Conservation (phyloP, 225 moss, liverwort and hornwort genomes). For the Thuidium tamariscinum region DNA sequence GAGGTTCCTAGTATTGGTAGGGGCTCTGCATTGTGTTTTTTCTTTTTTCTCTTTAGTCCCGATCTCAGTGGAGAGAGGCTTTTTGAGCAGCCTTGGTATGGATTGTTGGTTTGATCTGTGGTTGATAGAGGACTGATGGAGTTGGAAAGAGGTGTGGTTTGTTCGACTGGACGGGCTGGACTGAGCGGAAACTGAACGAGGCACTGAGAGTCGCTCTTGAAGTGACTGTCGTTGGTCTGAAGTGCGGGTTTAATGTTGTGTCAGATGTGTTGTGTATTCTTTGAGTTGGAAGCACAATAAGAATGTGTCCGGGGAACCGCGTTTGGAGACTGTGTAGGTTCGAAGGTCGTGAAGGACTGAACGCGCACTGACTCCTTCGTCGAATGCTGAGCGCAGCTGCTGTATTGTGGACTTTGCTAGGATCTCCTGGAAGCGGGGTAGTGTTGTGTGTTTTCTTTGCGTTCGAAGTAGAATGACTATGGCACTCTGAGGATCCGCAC, state of each 20-base stretch:
- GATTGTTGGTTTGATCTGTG: conserved; percentile 2
- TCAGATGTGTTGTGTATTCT: not conserved
- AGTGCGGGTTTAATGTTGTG: not conserved
- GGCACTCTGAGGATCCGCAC: not conserved
- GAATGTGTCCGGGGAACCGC: not conserved
- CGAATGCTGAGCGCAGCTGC: not conserved
- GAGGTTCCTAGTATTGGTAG: not conserved
- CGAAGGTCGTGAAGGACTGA: not conserved
- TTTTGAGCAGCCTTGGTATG: not conserved
- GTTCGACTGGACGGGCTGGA: not conserved
- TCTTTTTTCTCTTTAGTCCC: not conserved
- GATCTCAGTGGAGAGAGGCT: conserved; percentile 8
- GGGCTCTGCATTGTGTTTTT: not conserved
- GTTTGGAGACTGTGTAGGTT: not conserved
- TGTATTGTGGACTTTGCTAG: not conserved
- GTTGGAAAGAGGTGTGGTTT: not conserved
- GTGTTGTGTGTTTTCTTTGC: not conserved
- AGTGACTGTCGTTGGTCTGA: not conserved
- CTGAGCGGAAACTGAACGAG: not conserved
- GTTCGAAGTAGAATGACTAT: not conserved
- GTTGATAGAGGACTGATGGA: not conserved
- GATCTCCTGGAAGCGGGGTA: not conserved
- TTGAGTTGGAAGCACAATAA: not conserved
- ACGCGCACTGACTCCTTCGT: not conserved
- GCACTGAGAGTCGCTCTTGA: not conserved